Base-by-base conservation (phyloP, 805 yeast species). In the Saturnispora galanensis region DNA sequence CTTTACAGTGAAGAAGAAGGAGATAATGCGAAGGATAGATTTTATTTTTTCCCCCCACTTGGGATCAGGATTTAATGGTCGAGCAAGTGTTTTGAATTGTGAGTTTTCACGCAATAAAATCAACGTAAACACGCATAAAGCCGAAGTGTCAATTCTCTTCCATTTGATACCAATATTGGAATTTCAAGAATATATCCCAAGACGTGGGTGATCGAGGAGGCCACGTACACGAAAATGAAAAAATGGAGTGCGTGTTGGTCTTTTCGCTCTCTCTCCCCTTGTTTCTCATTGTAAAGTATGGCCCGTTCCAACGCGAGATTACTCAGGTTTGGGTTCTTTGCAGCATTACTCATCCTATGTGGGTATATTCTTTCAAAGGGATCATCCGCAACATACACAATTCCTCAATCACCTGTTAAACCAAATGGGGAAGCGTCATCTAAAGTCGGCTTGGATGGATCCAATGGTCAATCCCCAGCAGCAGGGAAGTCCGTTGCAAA, bases 331-430 rank as follows among this genome's bases (percentile, higher is more conserved):
- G 74, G 67, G 28, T 63, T 71, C 41, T 71, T 72, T 52, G 74
- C 75, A 31, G 53, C 64, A 5, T 67, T 69, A 35, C 59, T 72
- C 51, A 59, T 72, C 35, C 58, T 69, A 35, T 71, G 74, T 52
- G 76, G 75, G 10, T 71, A 61, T 53, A 68, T 72, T 37, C 63
- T 72, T 35, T 64, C 76, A 13, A 66, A 66, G 50, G 76, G 76
- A n/a, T 64, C 73, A 5, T 57, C 68, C 5, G 45, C 66, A 5
- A 52, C 62, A 5, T 64, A 63, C 41, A 39, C 55, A 9, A 45
- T 52, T 1, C 38, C 35, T 9, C 42, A 13, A 15, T 16, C 26
- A 7, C 42, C 52, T 15, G 39, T 46, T n/a, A 34, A 30, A 13
- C 16, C 10, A n/a, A 37, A 35, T 29, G 33, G 35, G 5, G 45